These are phyloP conservation scores for Orbilia blumenaviensis DNA, from an alignment of 2,329 filamentous ascomycete genomes.

Conservation along the genomic window DNA sequence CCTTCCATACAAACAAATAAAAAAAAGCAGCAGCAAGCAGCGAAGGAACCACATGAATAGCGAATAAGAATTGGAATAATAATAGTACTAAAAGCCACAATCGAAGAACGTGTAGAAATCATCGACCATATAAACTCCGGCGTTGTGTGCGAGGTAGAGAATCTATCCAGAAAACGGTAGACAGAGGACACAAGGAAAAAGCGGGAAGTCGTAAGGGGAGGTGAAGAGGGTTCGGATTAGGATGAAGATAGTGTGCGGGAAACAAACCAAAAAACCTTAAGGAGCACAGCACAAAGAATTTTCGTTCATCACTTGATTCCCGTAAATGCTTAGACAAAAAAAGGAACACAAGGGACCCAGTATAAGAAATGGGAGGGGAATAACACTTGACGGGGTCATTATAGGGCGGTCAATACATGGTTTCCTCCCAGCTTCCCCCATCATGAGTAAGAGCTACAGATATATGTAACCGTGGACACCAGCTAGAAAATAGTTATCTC, in stretches of 20 bases:
- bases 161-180: conserved; percentile 51
- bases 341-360: conserved; percentile 5
- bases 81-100: conserved; percentile 16
- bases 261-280: neutral
- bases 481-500: neutral
- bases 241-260: neutral
- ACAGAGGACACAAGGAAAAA: conserved; percentile 34
- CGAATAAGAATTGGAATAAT: neutral
- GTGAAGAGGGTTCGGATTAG: conserved; percentile 21
- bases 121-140: conserved; percentile 53
- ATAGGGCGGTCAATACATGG: neutral
- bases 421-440: neutral
- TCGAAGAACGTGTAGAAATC: conserved; percentile 32
- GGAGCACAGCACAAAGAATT: conserved; percentile 26
- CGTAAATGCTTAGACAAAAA: conserved; percentile 29
- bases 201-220: neutral
- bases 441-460: neutral
- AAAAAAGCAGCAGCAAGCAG: neutral
- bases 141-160: conserved; percentile 52
- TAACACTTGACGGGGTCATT: neutral
- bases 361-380: neutral
- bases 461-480: neutral
- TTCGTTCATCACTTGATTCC: conserved; percentile 20
- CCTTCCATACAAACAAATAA: conserved; percentile 22
- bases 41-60: neutral